Evolutionary conservation across 2,329 filamentous ascomycete species (phyloP).

Genomic region (Hypomyces perniciosus): DNA sequence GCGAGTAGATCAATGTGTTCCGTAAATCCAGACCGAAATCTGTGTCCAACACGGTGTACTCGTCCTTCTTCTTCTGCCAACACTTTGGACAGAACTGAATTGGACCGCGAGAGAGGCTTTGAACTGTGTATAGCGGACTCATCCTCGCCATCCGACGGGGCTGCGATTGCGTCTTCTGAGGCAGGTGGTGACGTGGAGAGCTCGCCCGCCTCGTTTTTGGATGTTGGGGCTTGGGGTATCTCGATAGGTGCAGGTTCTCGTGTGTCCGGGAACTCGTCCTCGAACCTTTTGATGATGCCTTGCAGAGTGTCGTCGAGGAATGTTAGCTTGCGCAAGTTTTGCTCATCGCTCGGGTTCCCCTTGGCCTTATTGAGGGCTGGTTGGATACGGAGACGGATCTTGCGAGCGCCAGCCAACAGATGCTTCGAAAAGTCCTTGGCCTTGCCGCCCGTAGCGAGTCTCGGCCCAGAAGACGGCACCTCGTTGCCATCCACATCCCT

Average conservation of each 20-base stretch:
- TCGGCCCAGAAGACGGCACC: conserved; percentile 19
- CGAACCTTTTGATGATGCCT: conserved; percentile 90
- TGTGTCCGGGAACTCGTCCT: conserved; percentile 92
- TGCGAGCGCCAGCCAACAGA: conserved; percentile 77
- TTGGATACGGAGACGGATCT: conserved; percentile 78
- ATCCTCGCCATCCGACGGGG: conserved; percentile 43
- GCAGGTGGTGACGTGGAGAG: conserved; percentile 20
- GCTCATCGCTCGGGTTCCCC: conserved; percentile 62
- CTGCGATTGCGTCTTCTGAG: conserved; percentile 30
- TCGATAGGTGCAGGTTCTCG: conserved; percentile 34
- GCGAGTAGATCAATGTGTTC: conserved; percentile 47
- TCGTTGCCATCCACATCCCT: conserved; percentile 45
- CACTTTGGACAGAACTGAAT: conserved; percentile 48
- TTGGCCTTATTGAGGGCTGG: conserved; percentile 72
- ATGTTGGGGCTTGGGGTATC: neutral
- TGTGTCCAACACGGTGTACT: conserved; percentile 49
- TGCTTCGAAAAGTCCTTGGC: conserved; percentile 93
- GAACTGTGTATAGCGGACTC: conserved; percentile 40
- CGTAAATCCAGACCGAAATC: conserved; percentile 49
- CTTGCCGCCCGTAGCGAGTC: conserved; percentile 45
- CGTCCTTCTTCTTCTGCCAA: conserved; percentile 53
- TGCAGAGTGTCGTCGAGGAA: conserved; percentile 86
- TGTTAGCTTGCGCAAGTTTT: conserved; percentile 72
- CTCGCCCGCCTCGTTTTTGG: conserved; percentile 15
- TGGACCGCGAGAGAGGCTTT: conserved; percentile 42